Evolutionary conservation across 495 filamentous ascomycete genomes (phyloP), one percentile per base, ranked within the genome.

Genomic region (Darksidea phi): DNA sequence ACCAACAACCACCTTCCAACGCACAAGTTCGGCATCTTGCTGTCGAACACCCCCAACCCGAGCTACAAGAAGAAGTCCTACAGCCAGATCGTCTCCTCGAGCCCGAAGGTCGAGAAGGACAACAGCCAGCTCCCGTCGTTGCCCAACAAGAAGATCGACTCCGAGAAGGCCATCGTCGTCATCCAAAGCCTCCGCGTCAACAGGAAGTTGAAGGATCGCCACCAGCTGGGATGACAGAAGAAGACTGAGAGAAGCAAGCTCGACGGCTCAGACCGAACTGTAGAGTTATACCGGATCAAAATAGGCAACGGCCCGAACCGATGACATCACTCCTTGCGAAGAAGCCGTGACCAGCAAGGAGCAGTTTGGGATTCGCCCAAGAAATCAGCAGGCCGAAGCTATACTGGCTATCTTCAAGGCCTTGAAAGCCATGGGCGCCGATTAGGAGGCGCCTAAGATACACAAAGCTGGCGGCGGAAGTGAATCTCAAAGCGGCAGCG

Each of bases 301-400:
- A 73, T n/a, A 78, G 74, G 38, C 79, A 86, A 59, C 85, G 86
- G 26, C 89, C 90, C 1, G 86, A 87, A 48, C 78, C 78, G 4
- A 82, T 78, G 73, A 78, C 75, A 13, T 50, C 70, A 1, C 38
- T 78, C 5, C 73, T 73, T 8, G 24, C 76, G 24, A 92, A 88
- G 71, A 88, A 86, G 72, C 76, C 73, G 25, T 82, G 82, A 54
- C 83, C 85, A 2, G 88, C 90, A 88, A 90, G 59, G 97, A 95
- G 94, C 95, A 97, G 73, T 98, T 97, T 70, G 94, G 94, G 28
- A 98, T 98, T 59, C 84, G 94, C 1, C 93, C 88, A 23, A 82
- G 95, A 25, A 98, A 97, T 72, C 88, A 90, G 21, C 94, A 94
- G 0, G 86, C 92, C 25, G 94, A 98, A 67, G 94, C 94, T 0